phyloP scores from a whole-genome alignment of 108 stramenopile species.

The Nitzschia sp. region DNA sequence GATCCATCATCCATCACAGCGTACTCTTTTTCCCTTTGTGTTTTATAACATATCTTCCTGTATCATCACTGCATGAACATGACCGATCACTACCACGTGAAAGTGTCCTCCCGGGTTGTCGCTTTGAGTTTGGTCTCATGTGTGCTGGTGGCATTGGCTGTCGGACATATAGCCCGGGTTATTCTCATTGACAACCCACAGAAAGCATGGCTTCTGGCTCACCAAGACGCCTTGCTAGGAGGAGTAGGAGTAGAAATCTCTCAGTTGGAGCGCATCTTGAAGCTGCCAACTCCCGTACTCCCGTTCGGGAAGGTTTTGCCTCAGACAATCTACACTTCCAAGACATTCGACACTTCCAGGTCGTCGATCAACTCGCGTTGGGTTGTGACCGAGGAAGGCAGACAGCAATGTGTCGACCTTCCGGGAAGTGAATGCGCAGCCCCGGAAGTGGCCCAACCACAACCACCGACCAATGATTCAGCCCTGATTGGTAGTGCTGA shows the following conservation, averaged over 20 bases:
- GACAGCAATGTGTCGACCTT: constrained; percentile 16
- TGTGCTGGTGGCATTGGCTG: constrained; percentile 42
- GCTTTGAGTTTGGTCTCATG: constrained; percentile 34
- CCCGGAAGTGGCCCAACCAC: neutral
- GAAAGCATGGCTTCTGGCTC: neutral
- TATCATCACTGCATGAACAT: too few relatives aligned
- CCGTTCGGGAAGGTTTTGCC: constrained; percentile 51
- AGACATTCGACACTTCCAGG: constrained; percentile 51
- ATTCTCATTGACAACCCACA: constrained; percentile 33
- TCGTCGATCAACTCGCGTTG: constrained; percentile 25
- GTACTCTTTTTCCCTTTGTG: too few relatives aligned
- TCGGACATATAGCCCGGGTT: constrained; percentile 53
- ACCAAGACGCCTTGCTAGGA: neutral
- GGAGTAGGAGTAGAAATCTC: neutral
- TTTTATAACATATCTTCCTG: too few relatives aligned
- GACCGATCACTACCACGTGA: too few relatives aligned
- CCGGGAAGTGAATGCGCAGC: constrained; percentile 9
- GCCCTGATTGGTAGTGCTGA: constrained; percentile 6
- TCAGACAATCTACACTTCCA: constrained; percentile 61
- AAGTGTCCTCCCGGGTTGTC: constrained; percentile 40
- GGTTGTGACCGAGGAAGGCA: constrained; percentile 29
- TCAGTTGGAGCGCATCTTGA: neutral
- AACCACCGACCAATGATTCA: neutral
- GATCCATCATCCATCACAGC: too few relatives aligned
- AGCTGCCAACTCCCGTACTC: constrained; percentile 46